These are phyloP conservation scores for Iberis pinnata DNA, from an alignment of 345 rosid genomes.

Conservation along the genomic window DNA sequence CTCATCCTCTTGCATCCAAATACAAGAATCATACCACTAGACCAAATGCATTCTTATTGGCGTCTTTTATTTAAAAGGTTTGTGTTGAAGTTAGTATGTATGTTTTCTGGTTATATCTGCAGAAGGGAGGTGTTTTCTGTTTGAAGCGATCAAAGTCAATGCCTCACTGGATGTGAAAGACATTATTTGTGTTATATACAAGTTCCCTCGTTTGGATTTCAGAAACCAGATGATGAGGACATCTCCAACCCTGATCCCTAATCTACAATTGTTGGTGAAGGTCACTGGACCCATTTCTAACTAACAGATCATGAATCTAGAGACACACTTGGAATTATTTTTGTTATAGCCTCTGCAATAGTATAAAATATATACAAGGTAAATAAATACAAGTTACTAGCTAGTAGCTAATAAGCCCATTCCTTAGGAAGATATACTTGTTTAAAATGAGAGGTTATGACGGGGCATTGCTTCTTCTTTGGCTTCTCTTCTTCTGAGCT, in stretches of 20 bases:
- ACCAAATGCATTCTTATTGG: neutral
- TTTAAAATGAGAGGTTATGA: constrained; percentile 19
- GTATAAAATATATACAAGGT: neutral
- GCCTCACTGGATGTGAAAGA: too few species aligned
- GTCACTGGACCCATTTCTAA: neutral
- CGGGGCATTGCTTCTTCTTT: constrained; percentile 17
- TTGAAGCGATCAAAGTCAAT: too few species aligned
- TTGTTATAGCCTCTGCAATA: neutral
- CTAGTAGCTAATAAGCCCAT: constrained; percentile 26
- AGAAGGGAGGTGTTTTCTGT: too few species aligned
- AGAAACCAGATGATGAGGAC: too few species aligned
- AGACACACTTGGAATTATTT: neutral
- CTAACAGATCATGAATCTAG: neutral
- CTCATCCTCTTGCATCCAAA: too few species aligned
- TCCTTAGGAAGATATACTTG: constrained; percentile 30
- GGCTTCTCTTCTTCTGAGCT: constrained; percentile 14
- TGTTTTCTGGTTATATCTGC: too few species aligned
- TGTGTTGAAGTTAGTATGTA: too few species aligned
- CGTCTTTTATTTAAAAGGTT: too few species aligned
- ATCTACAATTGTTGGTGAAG: too few species aligned
- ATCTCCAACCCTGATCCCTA: too few species aligned
- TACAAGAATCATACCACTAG: constrained; percentile 38
- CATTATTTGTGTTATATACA: too few species aligned
- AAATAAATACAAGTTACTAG: neutral
- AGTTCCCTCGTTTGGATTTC: too few species aligned